Evolutionary conservation across 495 filamentous ascomycete genomes (phyloP).

Genomic region (Terfezia claveryi): DNA sequence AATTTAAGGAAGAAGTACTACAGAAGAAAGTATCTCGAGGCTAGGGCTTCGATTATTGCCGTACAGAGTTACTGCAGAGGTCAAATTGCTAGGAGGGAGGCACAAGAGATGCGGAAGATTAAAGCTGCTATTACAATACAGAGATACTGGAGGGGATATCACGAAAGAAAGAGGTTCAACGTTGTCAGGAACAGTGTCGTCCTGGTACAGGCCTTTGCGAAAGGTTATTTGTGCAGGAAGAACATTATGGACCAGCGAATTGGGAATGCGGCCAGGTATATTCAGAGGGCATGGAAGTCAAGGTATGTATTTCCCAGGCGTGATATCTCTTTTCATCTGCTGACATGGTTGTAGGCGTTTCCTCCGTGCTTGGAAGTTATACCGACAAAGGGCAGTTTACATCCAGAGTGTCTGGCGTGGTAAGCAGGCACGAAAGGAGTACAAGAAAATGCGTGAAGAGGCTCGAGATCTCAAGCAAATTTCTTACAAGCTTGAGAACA

Average conservation of each 20-base stretch:
- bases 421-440: slow-evolving; percentile 52
- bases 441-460: slow-evolving; percentile 81
- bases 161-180: slow-evolving; percentile 58
- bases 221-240: slow-evolving; percentile 71
- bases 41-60: slow-evolving; percentile 53
- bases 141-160: slow-evolving; percentile 77
- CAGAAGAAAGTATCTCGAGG: slow-evolving; percentile 73
- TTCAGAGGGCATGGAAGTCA: slow-evolving; percentile 76
- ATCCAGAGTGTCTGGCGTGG: slow-evolving; percentile 90
- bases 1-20: slow-evolving; percentile 91
- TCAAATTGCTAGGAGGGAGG: slow-evolving; percentile 48
- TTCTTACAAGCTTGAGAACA: slow-evolving; percentile 96
- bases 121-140: slow-evolving; percentile 88
- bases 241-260: slow-evolving; percentile 81
- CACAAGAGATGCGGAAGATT: slow-evolving; percentile 57
- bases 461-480: slow-evolving; percentile 96
- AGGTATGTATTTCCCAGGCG: slow-evolving; percentile 14
- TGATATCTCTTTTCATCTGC: background rate
- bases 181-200: slow-evolving; percentile 61
- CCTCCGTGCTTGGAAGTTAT: slow-evolving; percentile 63
- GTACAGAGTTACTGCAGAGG: slow-evolving; percentile 59
- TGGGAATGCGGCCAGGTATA: slow-evolving; percentile 75
- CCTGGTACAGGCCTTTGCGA: slow-evolving; percentile 65
- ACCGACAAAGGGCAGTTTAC: slow-evolving; percentile 68
- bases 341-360: slow-evolving; percentile 29